phyloP scores from a whole-genome alignment of 495 filamentous ascomycete species.

The Rhizodiscina lignyota region DNA sequence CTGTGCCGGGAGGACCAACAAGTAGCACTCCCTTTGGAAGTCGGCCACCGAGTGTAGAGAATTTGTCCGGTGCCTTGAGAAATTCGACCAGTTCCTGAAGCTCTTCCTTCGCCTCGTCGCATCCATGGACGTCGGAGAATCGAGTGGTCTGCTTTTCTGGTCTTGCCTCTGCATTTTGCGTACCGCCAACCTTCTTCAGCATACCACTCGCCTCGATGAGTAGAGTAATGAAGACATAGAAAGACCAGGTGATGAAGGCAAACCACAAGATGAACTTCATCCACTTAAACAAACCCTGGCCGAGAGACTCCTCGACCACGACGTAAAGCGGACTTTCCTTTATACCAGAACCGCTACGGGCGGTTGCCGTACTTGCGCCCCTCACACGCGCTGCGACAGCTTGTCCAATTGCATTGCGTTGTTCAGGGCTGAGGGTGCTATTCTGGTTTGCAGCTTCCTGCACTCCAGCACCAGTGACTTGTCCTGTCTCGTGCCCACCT shows the following conservation, averaged over 20 bases:
- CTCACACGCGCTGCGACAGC: slow-evolving; percentile 62
- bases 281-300: slow-evolving; percentile 72
- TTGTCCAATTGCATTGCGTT: slow-evolving; percentile 72
- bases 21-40: slow-evolving; percentile 92
- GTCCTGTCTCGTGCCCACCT: slow-evolving; percentile 34
- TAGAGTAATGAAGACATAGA: slow-evolving; percentile 57
- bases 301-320: slow-evolving; percentile 81
- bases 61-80: slow-evolving; percentile 76
- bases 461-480: slow-evolving; percentile 5
- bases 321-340: slow-evolving; percentile 79
- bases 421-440: slow-evolving; percentile 34
- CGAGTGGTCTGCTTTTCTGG: slow-evolving; percentile 78
- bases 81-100: slow-evolving; percentile 95
- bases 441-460: slow-evolving; percentile 18
- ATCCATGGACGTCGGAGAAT: slow-evolving; percentile 91
- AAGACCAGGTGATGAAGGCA: slow-evolving; percentile 54
- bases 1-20: slow-evolving; percentile 90
- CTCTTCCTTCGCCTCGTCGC: slow-evolving; percentile 96
- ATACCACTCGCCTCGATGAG: slow-evolving; percentile 60
- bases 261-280: slow-evolving; percentile 72
- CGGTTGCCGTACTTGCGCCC: slow-evolving; percentile 47
- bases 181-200: slow-evolving; percentile 58
- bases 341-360: slow-evolving; percentile 40
- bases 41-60: slow-evolving; percentile 83
- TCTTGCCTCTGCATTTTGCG: slow-evolving; percentile 64